Conservation (phyloP, 2,329 filamentous ascomycete genomes). For the Botrytis aclada region DNA sequence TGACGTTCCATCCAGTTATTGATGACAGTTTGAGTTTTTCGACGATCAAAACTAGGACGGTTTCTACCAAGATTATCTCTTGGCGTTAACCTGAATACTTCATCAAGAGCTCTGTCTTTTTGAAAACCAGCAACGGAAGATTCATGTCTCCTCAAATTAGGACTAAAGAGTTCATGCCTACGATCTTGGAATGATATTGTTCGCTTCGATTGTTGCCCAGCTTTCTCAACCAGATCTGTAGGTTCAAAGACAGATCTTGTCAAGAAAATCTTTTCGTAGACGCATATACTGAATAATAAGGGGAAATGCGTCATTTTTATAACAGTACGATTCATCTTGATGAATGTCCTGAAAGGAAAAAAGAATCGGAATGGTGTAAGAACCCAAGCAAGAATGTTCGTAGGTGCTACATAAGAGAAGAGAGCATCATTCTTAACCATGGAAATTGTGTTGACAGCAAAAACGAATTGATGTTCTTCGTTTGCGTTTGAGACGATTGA, state of each 20-base stretch:
- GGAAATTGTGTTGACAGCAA: slow-evolving; percentile 94
- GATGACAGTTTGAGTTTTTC: slow-evolving; percentile 77
- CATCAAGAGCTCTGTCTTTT: slow-evolving; percentile 85
- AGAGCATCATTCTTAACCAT: slow-evolving; percentile 98
- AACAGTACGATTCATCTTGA: slow-evolving; percentile 81
- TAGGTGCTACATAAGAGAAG: slow-evolving; percentile 89
- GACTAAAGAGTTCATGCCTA: slow-evolving; percentile 66
- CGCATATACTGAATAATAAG: slow-evolving; percentile 78
- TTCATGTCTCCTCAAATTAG: slow-evolving; percentile 69
- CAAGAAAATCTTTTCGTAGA: slow-evolving; percentile 80
- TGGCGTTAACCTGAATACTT: slow-evolving; percentile 78
- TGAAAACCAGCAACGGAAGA: slow-evolving; percentile 85
- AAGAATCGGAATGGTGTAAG: slow-evolving; percentile 78
- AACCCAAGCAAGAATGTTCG: slow-evolving; percentile 88
- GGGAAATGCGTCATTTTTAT: slow-evolving; percentile 92
- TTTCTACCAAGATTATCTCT: slow-evolving; percentile 60
- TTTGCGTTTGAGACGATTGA: slow-evolving; percentile 89
- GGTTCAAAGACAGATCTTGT: slow-evolving; percentile 75
- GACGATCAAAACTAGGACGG: slow-evolving; percentile 60
- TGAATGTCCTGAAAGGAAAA: slow-evolving; percentile 76
- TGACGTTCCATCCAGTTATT: slow-evolving; percentile 85
- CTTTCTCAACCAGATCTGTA: slow-evolving; percentile 78
- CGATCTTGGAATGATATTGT: slow-evolving; percentile 55
- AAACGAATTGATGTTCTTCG: slow-evolving; percentile 88
- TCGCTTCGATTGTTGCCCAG: slow-evolving; percentile 49